A percentile compares a stretch with the other conserved stretches of the same genome.
Conservation (phyloP, 345 rosid genomes). For the Geranium rotundifolium region DNA sequence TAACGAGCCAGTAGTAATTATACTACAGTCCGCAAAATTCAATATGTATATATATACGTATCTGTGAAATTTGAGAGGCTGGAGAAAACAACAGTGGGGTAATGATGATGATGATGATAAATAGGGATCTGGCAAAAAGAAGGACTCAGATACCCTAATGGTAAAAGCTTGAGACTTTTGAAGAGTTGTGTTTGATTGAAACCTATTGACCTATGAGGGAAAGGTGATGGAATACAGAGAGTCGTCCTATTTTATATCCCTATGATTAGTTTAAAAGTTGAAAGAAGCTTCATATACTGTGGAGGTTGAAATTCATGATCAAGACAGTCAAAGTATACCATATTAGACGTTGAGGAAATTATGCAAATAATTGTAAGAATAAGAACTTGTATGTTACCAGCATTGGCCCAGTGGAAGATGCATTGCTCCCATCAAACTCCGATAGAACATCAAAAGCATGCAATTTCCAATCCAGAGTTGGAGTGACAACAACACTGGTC, state of each 20-base stretch:
- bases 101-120: no score
- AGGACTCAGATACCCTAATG: background rate
- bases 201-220: background rate
- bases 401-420: conserved; percentile 81
- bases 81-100: background rate
- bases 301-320: conserved; percentile 3
- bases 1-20: background rate
- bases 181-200: background rate
- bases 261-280: background rate
- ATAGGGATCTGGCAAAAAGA: background rate
- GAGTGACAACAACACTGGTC: conserved; percentile 90
- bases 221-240: background rate
- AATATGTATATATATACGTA: no score
- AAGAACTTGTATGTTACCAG: conserved; percentile 55
- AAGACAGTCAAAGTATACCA: background rate
- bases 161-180: background rate
- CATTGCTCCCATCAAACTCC: conserved; percentile 82
- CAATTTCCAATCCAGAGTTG: conserved; percentile 96
- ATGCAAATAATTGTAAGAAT: conserved; percentile 5
- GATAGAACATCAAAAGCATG: conserved; percentile 96
- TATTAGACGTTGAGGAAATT: background rate
- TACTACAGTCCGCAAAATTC: background rate
- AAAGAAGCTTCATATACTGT: background rate
- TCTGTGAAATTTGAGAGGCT: background rate
- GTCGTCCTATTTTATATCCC: background rate